Percentiles rank a stretch among this genome's conserved stretches.
Evolutionary conservation across 169 alveolate genomes (phyloP).

Genomic region (Eimeria acervulina): DNA sequence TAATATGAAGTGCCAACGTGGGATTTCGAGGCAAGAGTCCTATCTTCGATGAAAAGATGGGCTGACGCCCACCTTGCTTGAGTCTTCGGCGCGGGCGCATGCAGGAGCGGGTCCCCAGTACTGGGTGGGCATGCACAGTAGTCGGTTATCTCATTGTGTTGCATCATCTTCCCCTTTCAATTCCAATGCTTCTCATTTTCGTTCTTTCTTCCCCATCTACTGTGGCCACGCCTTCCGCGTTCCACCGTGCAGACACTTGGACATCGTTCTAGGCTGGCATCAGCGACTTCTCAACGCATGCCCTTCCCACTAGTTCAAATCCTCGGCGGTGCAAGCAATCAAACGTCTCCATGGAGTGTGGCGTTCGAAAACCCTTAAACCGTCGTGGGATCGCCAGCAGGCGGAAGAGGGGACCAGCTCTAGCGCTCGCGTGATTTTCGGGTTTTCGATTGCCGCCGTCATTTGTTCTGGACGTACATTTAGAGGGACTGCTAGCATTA

Average conservation of each 20-base stretch:
- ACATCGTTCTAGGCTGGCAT: neutral
- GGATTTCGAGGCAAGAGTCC: neutral
- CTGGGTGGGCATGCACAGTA: conserved; percentile 24
- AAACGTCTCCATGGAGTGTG: conserved; percentile 23
- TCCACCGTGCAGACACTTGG: neutral
- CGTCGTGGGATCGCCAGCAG: neutral
- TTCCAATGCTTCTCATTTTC: neutral
- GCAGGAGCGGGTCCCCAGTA: conserved; percentile 59
- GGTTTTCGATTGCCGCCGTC: neutral
- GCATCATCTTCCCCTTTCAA: conserved; percentile 14
- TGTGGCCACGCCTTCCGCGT: neutral
- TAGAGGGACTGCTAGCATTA: neutral
- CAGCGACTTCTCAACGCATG: neutral
- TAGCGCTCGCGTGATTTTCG: neutral
- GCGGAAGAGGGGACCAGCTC: neutral
- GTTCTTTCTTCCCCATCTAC: neutral
- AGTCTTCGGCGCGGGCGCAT: neutral
- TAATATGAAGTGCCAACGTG: neutral
- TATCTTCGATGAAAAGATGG: neutral
- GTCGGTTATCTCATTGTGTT: neutral
- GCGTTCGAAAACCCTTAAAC: neutral
- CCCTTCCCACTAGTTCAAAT: neutral
- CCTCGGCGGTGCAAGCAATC: neutral
- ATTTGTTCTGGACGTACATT: neutral
- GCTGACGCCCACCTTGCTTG: too few relatives aligned